These are phyloP conservation scores for Pholiota molesta DNA, from an alignment of 768 basidiomycete species.

Conservation along the genomic window DNA sequence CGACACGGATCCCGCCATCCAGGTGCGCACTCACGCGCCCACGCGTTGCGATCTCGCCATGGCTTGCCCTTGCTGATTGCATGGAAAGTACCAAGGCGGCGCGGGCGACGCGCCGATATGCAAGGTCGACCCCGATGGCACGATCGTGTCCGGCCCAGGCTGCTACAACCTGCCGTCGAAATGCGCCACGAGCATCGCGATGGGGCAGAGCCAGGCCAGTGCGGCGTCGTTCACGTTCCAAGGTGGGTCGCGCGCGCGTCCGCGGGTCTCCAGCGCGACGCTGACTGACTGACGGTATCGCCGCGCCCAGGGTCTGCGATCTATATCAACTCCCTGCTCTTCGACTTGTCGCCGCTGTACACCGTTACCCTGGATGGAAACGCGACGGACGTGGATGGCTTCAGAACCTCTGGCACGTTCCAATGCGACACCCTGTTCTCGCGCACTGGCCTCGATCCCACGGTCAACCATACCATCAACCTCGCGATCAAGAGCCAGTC, in stretches of 20 bases:
- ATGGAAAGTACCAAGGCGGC: background rate
- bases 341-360: constrained; percentile 1
- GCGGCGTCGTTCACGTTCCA: too few species aligned
- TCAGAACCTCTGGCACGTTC: background rate
- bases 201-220: too few species aligned
- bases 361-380: constrained; percentile 5
- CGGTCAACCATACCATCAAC: background rate
- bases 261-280: too few species aligned
- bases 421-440: constrained; percentile 2
- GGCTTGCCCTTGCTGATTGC: background rate
- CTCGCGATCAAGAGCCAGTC: constrained; percentile 1
- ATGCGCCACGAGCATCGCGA: too few species aligned
- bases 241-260: too few species aligned
- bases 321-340: constrained; percentile 5
- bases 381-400: background rate
- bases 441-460: constrained; percentile 7
- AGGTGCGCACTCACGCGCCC: background rate
- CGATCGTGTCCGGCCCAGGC: background rate
- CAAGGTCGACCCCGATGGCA: background rate
- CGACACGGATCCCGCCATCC: constrained; percentile 14
- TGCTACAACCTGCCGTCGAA: too few species aligned
- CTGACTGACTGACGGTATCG: background rate
- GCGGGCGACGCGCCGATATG: background rate
- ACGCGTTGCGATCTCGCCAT: too few species aligned
- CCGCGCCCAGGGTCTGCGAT: constrained; percentile 4